These are phyloP conservation scores for Aegle marmelos DNA, from an alignment of 345 rosid species.

Conservation along the genomic window DNA sequence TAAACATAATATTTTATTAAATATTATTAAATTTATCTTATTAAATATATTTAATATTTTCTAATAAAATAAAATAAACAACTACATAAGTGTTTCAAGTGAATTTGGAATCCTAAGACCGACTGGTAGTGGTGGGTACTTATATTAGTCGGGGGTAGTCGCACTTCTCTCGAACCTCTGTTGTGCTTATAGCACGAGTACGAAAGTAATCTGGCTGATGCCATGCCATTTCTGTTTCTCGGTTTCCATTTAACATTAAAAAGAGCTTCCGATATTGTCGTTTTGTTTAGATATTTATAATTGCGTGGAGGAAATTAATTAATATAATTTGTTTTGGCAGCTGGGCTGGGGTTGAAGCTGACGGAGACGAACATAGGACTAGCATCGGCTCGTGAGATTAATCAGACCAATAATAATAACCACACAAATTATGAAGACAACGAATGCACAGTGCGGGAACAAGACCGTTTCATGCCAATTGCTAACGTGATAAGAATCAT, in stretches of 20 bases:
- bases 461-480: conserved; percentile 93
- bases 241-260: too few relatives aligned
- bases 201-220: neutral
- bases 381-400: conserved; percentile 12
- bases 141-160: neutral
- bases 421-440: conserved; percentile 33
- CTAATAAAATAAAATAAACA: too few relatives aligned
- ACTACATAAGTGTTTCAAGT: too few relatives aligned
- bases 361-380: conserved; percentile 29
- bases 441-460: conserved; percentile 77
- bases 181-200: neutral
- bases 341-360: conserved; percentile 24
- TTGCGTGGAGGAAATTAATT: neutral
- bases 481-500: conserved; percentile 91
- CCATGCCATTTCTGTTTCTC: neutral
- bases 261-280: neutral
- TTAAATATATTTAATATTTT: too few relatives aligned
- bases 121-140: neutral
- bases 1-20: too few relatives aligned
- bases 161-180: neutral
- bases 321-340: too few relatives aligned
- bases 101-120: too few relatives aligned
- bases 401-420: conserved; percentile 18
- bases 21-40: too few relatives aligned
- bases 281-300: neutral